A percentile compares a stretch with the other conserved stretches of the same genome.
Evolutionary conservation across 2,329 filamentous ascomycete genomes (phyloP).

Genomic region (Phyllosticta citrichinensis): DNA sequence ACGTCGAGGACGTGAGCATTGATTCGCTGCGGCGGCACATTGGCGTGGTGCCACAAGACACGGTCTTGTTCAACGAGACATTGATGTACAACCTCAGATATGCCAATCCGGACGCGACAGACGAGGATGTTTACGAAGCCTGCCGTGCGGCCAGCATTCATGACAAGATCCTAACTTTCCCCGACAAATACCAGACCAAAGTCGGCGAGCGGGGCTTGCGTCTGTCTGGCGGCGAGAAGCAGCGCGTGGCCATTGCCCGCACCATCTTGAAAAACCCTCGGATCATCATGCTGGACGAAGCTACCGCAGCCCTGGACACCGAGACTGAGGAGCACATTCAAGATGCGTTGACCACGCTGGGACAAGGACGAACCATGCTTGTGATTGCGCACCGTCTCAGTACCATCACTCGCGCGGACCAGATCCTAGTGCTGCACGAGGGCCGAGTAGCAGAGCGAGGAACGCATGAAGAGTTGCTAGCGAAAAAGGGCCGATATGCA

Average conservation of each 20-base stretch:
- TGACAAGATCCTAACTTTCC: slow-evolving; percentile 81
- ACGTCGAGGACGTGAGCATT: slow-evolving; percentile 81
- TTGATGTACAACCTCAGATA: slow-evolving; percentile 93
- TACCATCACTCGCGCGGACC: slow-evolving; percentile 46
- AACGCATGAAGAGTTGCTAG: slow-evolving; percentile 41
- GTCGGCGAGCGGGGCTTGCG: slow-evolving; percentile 84
- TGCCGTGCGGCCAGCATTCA: slow-evolving; percentile 85
- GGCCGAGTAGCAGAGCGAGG: slow-evolving; percentile 43
- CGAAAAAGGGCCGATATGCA: slow-evolving; percentile 36
- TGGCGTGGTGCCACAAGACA: slow-evolving; percentile 94
- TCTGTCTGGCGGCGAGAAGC: slow-evolving; percentile 84
- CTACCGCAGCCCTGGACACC: slow-evolving; percentile 81
- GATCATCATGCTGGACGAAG: slow-evolving; percentile 89
- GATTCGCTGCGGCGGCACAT: slow-evolving; percentile 87
- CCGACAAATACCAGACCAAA: slow-evolving; percentile 79
- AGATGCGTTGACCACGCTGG: slow-evolving; percentile 69
- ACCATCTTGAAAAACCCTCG: slow-evolving; percentile 87
- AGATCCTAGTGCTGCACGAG: slow-evolving; percentile 46
- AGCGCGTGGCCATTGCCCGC: slow-evolving; percentile 84
- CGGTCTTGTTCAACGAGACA: slow-evolving; percentile 86
- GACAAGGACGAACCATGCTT: slow-evolving; percentile 78
- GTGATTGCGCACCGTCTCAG: slow-evolving; percentile 73
- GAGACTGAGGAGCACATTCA: slow-evolving; percentile 93
- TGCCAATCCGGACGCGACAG: slow-evolving; percentile 68
- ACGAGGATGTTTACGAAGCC: slow-evolving; percentile 72